These are phyloP conservation scores for Coniferiporia sulphurascens DNA, from an alignment of 1,284 basidiomycete genomes.

Conservation along the genomic window DNA sequence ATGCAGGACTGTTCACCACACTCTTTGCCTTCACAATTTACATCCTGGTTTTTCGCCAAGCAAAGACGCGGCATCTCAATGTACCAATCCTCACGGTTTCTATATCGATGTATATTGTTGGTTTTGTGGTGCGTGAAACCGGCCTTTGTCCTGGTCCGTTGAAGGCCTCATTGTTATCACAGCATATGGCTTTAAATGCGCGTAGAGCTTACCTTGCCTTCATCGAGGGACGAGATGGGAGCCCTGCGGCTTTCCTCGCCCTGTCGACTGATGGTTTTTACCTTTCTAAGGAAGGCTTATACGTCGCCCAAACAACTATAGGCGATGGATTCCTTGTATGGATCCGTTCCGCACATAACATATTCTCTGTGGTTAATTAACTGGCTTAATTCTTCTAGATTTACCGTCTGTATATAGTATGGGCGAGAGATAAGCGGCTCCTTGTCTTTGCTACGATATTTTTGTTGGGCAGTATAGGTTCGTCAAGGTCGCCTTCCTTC, in stretches of 20 bases:
- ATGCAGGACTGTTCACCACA: conserved; percentile 10
- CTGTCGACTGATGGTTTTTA: neutral
- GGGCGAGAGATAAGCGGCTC: neutral
- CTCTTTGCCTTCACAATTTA: conserved; percentile 17
- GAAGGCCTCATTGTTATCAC: neutral
- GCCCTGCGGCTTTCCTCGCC: neutral
- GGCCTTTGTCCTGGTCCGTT: neutral
- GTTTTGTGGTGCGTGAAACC: conserved; percentile 9
- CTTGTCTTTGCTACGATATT: neutral
- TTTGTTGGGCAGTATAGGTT: neutral
- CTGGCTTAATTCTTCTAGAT: neutral
- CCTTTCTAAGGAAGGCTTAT: conserved; percentile 23
- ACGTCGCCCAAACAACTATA: conserved; percentile 25
- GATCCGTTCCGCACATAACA: neutral
- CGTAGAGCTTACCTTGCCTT: neutral
- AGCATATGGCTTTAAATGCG: neutral
- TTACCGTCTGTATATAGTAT: conserved; percentile 3
- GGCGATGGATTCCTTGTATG: conserved; percentile 25
- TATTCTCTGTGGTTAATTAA: neutral
- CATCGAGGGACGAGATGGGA: neutral
- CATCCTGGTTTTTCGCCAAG: conserved; percentile 14
- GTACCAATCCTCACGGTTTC: conserved; percentile 14
- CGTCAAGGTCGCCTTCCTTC: neutral
- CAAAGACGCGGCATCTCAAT: conserved; percentile 14
- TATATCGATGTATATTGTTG: conserved; percentile 14